Evolutionary conservation across 345 rosid species (phyloP).

Genomic region (Melaleuca quinquenervia): DNA sequence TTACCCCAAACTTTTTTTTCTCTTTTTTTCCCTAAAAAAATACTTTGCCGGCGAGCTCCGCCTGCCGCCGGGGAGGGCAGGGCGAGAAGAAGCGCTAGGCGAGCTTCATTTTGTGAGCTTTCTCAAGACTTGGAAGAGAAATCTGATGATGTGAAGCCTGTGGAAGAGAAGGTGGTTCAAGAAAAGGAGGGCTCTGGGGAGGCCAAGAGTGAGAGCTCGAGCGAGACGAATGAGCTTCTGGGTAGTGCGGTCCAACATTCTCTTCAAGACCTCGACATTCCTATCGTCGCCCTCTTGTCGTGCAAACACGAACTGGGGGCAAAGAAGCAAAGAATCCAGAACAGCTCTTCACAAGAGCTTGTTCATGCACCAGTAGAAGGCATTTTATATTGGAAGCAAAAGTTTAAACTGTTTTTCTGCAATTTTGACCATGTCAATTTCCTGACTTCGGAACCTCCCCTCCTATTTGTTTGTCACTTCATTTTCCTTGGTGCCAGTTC

Average conservation of each 20-base stretch:
- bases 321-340: not conserved
- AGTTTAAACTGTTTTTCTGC: too few species aligned
- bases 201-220: not conserved
- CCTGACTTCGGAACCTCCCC: too few species aligned
- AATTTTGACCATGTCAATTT: too few species aligned
- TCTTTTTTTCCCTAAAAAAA: too few species aligned
- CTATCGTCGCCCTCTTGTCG: too few species aligned
- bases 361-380: not conserved
- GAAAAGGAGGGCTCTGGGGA: slow-evolving; percentile 1
- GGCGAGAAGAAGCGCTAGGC: not conserved
- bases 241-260: not conserved
- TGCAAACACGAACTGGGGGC: too few species aligned
- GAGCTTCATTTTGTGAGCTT: not conserved
- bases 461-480: too few species aligned
- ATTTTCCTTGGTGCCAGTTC: too few species aligned
- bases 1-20: too few species aligned
- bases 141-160: not conserved
- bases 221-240: slow-evolving; percentile 5
- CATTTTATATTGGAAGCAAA: not conserved
- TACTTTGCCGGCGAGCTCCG: too few species aligned
- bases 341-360: not conserved
- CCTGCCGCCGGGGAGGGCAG: too few species aligned
- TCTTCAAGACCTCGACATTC: too few species aligned
- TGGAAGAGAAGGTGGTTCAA: not conserved
- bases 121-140: not conserved